Evolutionary conservation across 129 eudicot genomes (phyloP).

Genomic region (Pseudognaphalium luteoalbum): DNA sequence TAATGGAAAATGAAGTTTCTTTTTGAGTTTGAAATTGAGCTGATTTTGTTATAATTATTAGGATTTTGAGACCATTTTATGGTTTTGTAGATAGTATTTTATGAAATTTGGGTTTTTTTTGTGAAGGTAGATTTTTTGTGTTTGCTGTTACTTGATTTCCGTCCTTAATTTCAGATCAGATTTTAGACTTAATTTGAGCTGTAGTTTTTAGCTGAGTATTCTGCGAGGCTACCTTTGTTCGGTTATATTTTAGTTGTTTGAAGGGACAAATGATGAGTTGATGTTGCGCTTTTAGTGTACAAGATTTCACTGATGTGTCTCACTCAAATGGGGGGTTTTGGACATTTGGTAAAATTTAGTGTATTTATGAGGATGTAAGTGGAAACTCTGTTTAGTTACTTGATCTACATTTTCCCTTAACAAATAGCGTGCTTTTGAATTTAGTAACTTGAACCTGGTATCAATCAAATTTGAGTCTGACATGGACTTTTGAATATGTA

Average conservation of each 20-base stretch:
- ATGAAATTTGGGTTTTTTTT: constrained; percentile 14
- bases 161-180: not conserved
- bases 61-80: constrained; percentile 4
- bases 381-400: too few relatives aligned
- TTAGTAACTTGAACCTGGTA: too few relatives aligned
- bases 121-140: constrained; percentile 3
- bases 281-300: not conserved
- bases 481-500: too few relatives aligned
- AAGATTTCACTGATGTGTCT: not conserved
- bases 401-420: too few relatives aligned
- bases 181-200: not conserved
- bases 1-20: constrained; percentile 4
- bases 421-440: too few relatives aligned
- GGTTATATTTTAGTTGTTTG: too few relatives aligned
- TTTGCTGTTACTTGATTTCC: constrained; percentile 4
- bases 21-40: constrained; percentile 19
- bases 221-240: too few relatives aligned
- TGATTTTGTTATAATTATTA: constrained; percentile 9
- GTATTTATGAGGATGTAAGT: not conserved
- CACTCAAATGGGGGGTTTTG: not conserved
- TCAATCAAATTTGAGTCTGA: too few relatives aligned
- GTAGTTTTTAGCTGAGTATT: not conserved
- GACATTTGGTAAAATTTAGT: too few relatives aligned
- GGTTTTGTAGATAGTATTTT: constrained; percentile 11
- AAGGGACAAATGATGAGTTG: not conserved